These are phyloP conservation scores for Eucalyptus marginata DNA, from an alignment of 345 rosid species.

Conservation along the genomic window DNA sequence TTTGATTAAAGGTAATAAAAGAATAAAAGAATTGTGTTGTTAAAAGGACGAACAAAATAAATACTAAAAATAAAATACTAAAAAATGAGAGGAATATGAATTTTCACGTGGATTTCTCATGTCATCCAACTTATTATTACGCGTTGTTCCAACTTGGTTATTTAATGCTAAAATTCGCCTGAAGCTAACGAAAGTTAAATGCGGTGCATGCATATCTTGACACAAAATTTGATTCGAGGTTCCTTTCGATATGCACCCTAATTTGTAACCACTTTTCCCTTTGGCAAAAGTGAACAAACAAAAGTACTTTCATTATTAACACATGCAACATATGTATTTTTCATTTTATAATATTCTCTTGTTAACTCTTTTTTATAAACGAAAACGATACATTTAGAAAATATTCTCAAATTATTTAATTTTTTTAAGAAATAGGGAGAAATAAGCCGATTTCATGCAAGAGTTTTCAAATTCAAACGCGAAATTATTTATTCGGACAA, in stretches of 20 bases:
- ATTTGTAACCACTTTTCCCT: neutral
- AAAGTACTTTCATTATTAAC: neutral
- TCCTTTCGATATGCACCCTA: fast-evolving
- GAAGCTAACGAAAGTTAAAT: neutral
- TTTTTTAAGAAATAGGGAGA: neutral
- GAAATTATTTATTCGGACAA: neutral
- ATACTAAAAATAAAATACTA: neutral
- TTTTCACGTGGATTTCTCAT: fast-evolving
- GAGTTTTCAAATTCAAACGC: neutral
- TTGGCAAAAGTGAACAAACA: neutral
- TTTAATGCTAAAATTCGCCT: fast-evolving
- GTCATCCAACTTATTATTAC: neutral
- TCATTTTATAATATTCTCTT: neutral
- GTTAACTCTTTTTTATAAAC: neutral
- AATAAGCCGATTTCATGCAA: neutral
- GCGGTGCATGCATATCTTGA: fast-evolving
- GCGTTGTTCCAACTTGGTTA: fast-evolving
- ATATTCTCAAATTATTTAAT: neutral
- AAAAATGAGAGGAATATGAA: neutral
- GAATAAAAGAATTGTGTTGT: neutral
- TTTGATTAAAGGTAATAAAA: no score
- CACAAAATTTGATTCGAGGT: neutral
- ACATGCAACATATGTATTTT: neutral
- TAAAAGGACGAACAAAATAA: fast-evolving
- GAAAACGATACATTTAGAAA: neutral